A percentile compares a stretch with the other conserved stretches of the same genome.
phyloP scores from a whole-genome alignment of 2,329 filamentous ascomycete species.

The Cytospora schulzeri region DNA sequence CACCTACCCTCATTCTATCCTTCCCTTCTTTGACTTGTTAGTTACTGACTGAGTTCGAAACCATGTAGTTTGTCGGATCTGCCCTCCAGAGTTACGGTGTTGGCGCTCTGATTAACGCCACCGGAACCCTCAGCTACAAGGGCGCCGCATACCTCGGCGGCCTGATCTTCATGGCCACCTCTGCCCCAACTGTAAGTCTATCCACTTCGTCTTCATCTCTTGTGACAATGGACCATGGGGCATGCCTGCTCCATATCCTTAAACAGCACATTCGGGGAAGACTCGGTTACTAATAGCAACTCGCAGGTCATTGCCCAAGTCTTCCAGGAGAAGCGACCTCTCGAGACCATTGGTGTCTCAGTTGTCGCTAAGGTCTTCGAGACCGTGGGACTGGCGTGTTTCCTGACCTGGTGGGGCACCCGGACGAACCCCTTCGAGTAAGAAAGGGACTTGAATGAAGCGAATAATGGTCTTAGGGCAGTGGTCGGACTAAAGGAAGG shows the following conservation, averaged over 20 bases:
- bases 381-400: conserved; percentile 86
- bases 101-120: conserved; percentile 89
- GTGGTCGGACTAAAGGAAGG: not conserved
- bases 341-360: conserved; percentile 87
- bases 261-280: no score
- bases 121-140: conserved; percentile 94
- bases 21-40: no score
- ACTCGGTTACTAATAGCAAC: conserved; percentile 24
- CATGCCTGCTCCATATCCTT: not conserved
- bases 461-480: not conserved
- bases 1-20: not conserved
- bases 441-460: conserved; percentile 44
- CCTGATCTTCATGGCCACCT: conserved; percentile 88
- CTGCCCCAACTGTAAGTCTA: conserved; percentile 79
- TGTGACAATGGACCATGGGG: not conserved
- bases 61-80: conserved; percentile 62
- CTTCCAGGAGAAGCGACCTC: conserved; percentile 86
- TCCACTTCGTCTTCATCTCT: no score
- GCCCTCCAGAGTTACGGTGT: conserved; percentile 89
- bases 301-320: conserved; percentile 80
- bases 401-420: conserved; percentile 98
- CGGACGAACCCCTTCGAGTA: conserved; percentile 90
- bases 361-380: conserved; percentile 84
- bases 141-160: conserved; percentile 90
- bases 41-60: not conserved